Evolutionary conservation across 768 basidiomycete genomes (phyloP), one percentile per base, ranked within the genome.

Genomic region (Leccinum aurantiacum): DNA sequence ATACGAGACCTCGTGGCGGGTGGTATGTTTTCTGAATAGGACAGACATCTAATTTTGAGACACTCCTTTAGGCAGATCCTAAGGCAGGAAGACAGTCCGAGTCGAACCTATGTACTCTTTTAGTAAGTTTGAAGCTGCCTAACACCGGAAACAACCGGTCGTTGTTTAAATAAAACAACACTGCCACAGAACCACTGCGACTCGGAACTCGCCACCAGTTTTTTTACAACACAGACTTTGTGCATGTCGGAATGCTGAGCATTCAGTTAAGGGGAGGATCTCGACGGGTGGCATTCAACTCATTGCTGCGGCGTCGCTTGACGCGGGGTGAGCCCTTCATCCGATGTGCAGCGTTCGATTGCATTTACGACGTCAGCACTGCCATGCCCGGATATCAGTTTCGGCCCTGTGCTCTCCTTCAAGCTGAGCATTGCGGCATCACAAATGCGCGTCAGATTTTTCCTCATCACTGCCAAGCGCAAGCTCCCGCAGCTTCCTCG

Each of bases 211-310:
- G 24, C 24, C 24, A 24, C 27, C 27, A 27, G 27, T 27, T 27
- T 82, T 82, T 54, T 46, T 82, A 5, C 64, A 58, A 15, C 79
- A 70, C 60, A 75, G 68, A 31, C 76, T 82, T 44, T 75, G 76
- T 33, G 67, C 78, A 2, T 67, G 62, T 15, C 80, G 79, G 61
- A 65, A 65, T 3, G 68, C 70, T 19, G 69, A 27, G 27, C 27
- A 27, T 27, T 67, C 74, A n/a, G 76, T 86, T 0, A 78, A 77
- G 48, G 89, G 88, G 11, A 89, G 88, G 0, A 82, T 90, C 41
- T 76, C 81, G n/a, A 83, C 83, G 80, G 91, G 92, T 6, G 89
- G 89, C 0, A 67, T 93, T 1, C 91, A 90, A 69, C 78, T 93
- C 17, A 66, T 91, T 19, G 67, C 84, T 0, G 75, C 85, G 4